These are phyloP conservation scores for Penicillium macrosclerotiorum DNA, from an alignment of 495 filamentous ascomycete species.

Conservation along the genomic window DNA sequence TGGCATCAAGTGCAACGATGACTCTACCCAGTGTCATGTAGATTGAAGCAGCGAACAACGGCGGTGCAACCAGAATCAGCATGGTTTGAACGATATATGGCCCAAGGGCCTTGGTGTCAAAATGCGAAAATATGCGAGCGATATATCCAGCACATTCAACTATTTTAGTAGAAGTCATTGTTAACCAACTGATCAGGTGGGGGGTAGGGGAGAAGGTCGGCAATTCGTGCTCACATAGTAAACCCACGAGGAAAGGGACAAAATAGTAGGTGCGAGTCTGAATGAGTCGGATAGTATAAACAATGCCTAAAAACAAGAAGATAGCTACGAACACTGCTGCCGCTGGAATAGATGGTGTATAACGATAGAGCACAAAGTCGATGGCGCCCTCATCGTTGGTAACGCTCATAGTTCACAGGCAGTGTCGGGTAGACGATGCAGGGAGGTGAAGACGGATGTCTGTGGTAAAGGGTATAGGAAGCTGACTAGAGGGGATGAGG, in stretches of 20 bases:
- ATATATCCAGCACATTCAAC: constrained; percentile 25
- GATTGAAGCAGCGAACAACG: constrained; percentile 51
- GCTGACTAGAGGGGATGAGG: too few species aligned
- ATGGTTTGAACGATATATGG: constrained; percentile 34
- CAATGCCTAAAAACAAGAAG: constrained; percentile 44
- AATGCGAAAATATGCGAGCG: constrained; percentile 22
- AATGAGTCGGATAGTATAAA: constrained; percentile 35
- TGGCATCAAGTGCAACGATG: constrained; percentile 39
- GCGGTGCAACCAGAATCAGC: constrained; percentile 33
- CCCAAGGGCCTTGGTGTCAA: constrained; percentile 18
- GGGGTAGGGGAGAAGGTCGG: neutral
- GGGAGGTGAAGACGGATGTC: too few species aligned
- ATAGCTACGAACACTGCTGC: constrained; percentile 49
- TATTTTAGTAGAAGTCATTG: neutral
- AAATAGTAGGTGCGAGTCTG: constrained; percentile 17
- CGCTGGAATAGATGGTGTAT: constrained; percentile 46
- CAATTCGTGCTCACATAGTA: constrained; percentile 28
- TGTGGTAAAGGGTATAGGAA: too few species aligned
- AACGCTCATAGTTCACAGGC: constrained; percentile 5
- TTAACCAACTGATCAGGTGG: neutral
- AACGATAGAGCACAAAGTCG: constrained; percentile 24
- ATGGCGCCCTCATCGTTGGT: neutral
- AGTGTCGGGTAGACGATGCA: neutral
- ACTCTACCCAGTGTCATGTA: constrained; percentile 57
- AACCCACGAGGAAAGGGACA: constrained; percentile 25